Evolutionary conservation across 2,329 filamentous ascomycete genomes (phyloP), one percentile per base, ranked within the genome.

Genomic region (Drechslera avenae): DNA sequence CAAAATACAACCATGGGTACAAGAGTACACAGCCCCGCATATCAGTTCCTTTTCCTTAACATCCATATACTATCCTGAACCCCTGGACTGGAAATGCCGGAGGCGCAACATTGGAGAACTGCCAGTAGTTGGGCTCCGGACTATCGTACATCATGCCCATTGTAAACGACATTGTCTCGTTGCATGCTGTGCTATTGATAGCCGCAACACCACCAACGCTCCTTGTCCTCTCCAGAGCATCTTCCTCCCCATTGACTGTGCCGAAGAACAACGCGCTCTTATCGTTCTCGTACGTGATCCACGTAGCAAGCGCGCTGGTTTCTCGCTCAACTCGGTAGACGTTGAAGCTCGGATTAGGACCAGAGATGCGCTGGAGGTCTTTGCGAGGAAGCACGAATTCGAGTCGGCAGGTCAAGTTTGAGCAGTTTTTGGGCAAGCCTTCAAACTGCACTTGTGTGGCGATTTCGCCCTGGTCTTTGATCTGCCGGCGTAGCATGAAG

Each of bases 401-500:
- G 26, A 71, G 65, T 1, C 56, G 55, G 21, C 66, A 71, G 6
- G 59, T 59, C 7, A 41, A 45, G 13, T 68, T 60, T 3, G 52
- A 52, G 0, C 28, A 19, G 17, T 26, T 39, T 0, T 49, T 10
- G 4, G 56, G 57, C 10, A 57, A 37, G 4, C 39, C 43, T 17
- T 42, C 23, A 35, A 67, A 69, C 39, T 69, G 63, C 4, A 70
- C 57, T 13, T 61, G 62, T 2, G 63, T 64, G 14, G 63, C 63
- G 23, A 68, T 60, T 26, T 68, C 59, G 31, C 64, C 59, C 34
- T 59, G 54, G 13, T 51, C 46, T 14, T 42, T 39, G 5, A 42
- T 17, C 37, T 71, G 62, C 10, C 65, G 62, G 21, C 63, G 61
- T n/a, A 67, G 53, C 63, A 69, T 65, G 53, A 68, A 66, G 60